A percentile compares a stretch with the other conserved stretches of the same genome.
Conservation (phyloP, 495 filamentous ascomycete genomes). For the Penicillium egyptiacum region DNA sequence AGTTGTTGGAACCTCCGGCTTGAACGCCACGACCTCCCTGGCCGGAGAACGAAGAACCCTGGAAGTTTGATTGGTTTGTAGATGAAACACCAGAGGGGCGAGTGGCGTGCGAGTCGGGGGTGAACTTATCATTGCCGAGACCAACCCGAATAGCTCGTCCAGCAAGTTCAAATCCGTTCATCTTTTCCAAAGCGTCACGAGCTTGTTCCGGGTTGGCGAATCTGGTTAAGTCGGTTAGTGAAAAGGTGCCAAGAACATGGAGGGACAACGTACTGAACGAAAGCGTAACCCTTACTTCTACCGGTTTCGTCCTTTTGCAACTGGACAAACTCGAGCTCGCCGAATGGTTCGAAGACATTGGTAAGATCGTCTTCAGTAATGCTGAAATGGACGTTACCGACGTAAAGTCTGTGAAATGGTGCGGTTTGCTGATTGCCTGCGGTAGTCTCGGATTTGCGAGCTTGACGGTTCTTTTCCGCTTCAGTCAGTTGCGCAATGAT, state of each 20-base stretch:
- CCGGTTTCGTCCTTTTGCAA: slow-evolving; percentile 92
- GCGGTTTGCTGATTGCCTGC: slow-evolving; percentile 68
- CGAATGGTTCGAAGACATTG: slow-evolving; percentile 97
- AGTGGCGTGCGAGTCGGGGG: slow-evolving; percentile 92
- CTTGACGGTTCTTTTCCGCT: slow-evolving; percentile 98
- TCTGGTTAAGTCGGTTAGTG: slow-evolving; percentile 45
- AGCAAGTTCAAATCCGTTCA: slow-evolving; percentile 99
- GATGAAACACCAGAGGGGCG: slow-evolving; percentile 71
- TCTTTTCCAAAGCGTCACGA: slow-evolving; percentile 92
- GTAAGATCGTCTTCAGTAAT: slow-evolving; percentile 96
- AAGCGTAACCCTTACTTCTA: slow-evolving; percentile 93
- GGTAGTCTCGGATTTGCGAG: slow-evolving; percentile 73
- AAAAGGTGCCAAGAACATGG: slow-evolving; percentile 8
- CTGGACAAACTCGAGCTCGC: slow-evolving; percentile 95
- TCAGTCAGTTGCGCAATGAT: slow-evolving; percentile 98
- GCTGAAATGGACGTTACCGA: slow-evolving; percentile 99
- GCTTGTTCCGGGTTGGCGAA: slow-evolving; percentile 91
- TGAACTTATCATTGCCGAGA: slow-evolving; percentile 99
- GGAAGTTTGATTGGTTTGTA: slow-evolving; percentile 73
- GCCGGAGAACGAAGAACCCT: slow-evolving; percentile 94
- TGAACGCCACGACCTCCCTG: slow-evolving; percentile 85
- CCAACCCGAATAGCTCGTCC: slow-evolving; percentile 97
- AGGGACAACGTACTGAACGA: slow-evolving; percentile 82
- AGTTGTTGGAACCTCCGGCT: slow-evolving; percentile 75
- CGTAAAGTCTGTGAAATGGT: slow-evolving; percentile 97